phyloP scores from a whole-genome alignment of 768 basidiomycete genomes.

The Pisolithus tinctorius region DNA sequence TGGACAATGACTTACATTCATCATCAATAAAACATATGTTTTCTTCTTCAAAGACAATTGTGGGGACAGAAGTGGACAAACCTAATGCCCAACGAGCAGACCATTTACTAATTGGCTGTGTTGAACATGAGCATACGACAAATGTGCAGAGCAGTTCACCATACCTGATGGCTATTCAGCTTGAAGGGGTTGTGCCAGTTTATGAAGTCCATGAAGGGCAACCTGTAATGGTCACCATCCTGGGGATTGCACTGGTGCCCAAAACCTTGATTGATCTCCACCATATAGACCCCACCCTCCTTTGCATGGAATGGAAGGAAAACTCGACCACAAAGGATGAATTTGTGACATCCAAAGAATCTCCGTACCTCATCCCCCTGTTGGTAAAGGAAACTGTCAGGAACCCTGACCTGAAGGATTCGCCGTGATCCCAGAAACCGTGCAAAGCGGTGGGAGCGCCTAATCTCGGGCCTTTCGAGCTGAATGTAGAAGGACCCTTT shows the following conservation, averaged over 20 bases:
- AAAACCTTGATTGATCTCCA: constrained; percentile 50
- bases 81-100: constrained; percentile 58
- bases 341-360: constrained; percentile 38
- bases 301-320: constrained; percentile 61
- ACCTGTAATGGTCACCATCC: constrained; percentile 45
- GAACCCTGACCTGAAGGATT: constrained; percentile 50
- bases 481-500: constrained; percentile 29
- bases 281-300: constrained; percentile 52
- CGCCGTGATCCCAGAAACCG: constrained; percentile 60
- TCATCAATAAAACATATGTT: constrained; percentile 50
- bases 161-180: constrained; percentile 53
- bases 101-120: constrained; percentile 62
- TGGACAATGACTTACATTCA: constrained; percentile 32
- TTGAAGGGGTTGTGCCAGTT: constrained; percentile 59
- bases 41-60: constrained; percentile 40
- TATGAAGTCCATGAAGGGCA: constrained; percentile 43
- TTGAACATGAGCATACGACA: not conserved
- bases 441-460: constrained; percentile 58
- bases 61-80: constrained; percentile 60
- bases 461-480: constrained; percentile 51
- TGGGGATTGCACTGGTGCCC: constrained; percentile 28
- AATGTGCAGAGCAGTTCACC: constrained; percentile 2
- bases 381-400: constrained; percentile 33
- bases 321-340: constrained; percentile 58
- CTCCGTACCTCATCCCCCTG: constrained; percentile 14